Evolutionary conservation across 805 yeast genomes (phyloP).

Genomic region (Ogataea allantospora): DNA sequence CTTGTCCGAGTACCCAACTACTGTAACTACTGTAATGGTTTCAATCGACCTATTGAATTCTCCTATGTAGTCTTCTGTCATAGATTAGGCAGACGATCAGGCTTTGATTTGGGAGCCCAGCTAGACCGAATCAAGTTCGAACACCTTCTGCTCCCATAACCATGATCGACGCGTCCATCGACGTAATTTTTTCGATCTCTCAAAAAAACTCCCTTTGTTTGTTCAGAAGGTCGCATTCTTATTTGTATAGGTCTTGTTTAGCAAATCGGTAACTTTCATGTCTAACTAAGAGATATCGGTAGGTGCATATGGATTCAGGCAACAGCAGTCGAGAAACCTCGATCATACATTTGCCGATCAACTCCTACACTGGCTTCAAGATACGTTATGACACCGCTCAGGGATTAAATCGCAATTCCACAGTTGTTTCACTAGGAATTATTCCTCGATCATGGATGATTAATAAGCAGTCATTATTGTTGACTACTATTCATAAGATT

Average conservation of each 20-base stretch:
- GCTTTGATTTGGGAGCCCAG: too few species aligned
- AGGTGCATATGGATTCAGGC: neutral
- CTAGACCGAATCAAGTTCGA: too few species aligned
- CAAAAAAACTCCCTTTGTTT: neutral
- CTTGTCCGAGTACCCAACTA: neutral
- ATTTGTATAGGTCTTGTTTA: neutral
- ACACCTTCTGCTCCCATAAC: too few species aligned
- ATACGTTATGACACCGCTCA: constrained; percentile 50
- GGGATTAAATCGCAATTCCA: constrained; percentile 49
- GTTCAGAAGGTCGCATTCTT: neutral
- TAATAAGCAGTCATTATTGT: constrained; percentile 26
- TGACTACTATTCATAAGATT: constrained; percentile 13
- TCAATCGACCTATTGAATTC: too few species aligned
- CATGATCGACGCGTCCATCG: neutral
- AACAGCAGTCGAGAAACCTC: neutral
- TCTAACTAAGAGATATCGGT: neutral
- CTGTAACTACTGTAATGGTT: too few species aligned
- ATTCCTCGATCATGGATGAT: constrained; percentile 57
- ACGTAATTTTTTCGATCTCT: neutral
- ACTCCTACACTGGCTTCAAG: constrained; percentile 62
- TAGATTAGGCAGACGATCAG: too few species aligned
- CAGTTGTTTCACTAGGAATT: constrained; percentile 52
- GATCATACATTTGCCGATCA: constrained; percentile 38
- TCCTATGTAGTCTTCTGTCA: too few species aligned
- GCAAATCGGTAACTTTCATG: neutral